These are phyloP conservation scores for Cladosporium sp. DNA, from an alignment of 2,329 filamentous ascomycete species.

Conservation along the genomic window DNA sequence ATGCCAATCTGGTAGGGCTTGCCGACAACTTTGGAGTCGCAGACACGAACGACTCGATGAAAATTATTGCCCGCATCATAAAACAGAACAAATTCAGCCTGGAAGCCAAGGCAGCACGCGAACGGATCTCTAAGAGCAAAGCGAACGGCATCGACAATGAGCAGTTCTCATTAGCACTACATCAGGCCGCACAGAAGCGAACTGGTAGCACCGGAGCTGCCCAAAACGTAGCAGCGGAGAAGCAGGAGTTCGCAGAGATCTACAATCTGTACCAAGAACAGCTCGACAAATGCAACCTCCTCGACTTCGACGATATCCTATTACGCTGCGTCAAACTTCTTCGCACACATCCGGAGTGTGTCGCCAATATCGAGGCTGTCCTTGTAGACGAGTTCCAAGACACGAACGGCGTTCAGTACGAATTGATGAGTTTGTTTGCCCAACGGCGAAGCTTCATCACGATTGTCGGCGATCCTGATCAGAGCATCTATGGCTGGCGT, in stretches of 20 bases:
- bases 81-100: slow-evolving; percentile 64
- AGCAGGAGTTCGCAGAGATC: slow-evolving; percentile 65
- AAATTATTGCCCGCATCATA: slow-evolving; percentile 79
- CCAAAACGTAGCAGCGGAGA: slow-evolving; percentile 50
- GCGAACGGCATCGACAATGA: slow-evolving; percentile 54
- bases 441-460: slow-evolving; percentile 74
- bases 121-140: slow-evolving; percentile 70
- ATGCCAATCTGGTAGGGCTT: slow-evolving; percentile 82
- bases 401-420: slow-evolving; percentile 92
- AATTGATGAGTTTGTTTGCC: slow-evolving; percentile 86
- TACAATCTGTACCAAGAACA: slow-evolving; percentile 78
- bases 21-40: slow-evolving; percentile 85
- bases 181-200: not conserved
- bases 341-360: slow-evolving; percentile 70
- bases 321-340: slow-evolving; percentile 81
- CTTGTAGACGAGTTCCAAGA: slow-evolving; percentile 98
- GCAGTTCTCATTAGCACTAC: slow-evolving; percentile 37
- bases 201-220: not conserved
- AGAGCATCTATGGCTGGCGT: slow-evolving; percentile 96
- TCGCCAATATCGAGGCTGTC: slow-evolving; percentile 85
- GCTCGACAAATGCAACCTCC: slow-evolving; percentile 71
- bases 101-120: slow-evolving; percentile 69
- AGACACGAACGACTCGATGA: slow-evolving; percentile 75
- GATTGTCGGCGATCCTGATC: slow-evolving; percentile 93
- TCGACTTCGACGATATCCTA: slow-evolving; percentile 94